These are phyloP conservation scores for Yamagishiella unicocca DNA, from an alignment of 139 green algal genomes.

Conservation along the genomic window DNA sequence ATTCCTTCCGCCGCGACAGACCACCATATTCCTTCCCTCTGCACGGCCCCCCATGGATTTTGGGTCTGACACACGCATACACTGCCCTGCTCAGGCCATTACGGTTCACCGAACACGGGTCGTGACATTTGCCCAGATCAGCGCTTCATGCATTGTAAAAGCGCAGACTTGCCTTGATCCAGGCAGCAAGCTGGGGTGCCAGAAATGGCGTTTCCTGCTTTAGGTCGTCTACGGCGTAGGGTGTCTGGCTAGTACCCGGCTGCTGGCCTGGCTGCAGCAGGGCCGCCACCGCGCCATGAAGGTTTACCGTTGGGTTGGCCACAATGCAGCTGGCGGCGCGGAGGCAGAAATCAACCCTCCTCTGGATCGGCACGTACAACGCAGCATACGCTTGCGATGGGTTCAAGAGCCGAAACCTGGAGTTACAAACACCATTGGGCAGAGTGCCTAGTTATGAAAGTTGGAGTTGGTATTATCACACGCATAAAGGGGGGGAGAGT, in stretches of 20 bases:
- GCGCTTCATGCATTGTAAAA: background rate
- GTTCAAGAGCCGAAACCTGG: conserved; percentile 18
- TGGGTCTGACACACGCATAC: no score
- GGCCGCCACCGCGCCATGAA: background rate
- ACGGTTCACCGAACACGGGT: no score
- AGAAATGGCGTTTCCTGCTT: conserved; percentile 27
- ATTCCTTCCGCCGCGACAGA: no score
- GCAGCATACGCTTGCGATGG: background rate
- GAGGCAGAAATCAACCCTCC: conserved; percentile 18
- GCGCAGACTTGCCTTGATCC: background rate
- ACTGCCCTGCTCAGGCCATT: no score
- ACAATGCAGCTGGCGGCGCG: background rate
- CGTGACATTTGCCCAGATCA: no score
- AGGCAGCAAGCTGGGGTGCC: conserved; percentile 3
- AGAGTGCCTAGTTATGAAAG: no score
- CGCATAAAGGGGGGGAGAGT: no score
- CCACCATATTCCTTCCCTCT: no score
- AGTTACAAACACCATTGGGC: no score
- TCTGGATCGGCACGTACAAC: background rate
- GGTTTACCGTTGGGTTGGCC: background rate
- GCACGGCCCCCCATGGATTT: no score
- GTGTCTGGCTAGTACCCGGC: background rate
- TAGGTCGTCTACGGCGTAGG: background rate
- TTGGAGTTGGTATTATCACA: no score
- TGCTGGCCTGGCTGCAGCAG: conserved; percentile 3